Base-by-base conservation (phyloP, 2,329 filamentous ascomycete species). In the Colletotrichum australisinense region DNA sequence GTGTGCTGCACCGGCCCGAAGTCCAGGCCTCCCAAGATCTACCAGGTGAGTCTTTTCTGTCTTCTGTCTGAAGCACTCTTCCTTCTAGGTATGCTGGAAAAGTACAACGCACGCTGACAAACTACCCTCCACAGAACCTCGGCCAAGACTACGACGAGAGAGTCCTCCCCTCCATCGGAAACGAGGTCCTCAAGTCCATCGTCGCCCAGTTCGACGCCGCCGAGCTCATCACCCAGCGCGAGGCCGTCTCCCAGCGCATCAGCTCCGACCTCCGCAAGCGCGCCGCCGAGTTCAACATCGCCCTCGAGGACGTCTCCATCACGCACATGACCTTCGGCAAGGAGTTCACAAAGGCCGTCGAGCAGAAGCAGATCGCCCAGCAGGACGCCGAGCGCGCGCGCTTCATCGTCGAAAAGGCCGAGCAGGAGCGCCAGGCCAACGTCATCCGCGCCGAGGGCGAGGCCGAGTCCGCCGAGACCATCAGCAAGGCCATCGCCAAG, bases 241-340 rank as follows among this genome's bases (percentile, higher is more conserved):
- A 99, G 87, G 95, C 96, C 76, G 97, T 99, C 79, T 96, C 93
- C 76, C 93, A 98, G 85, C 94, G 95, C 80, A 99, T 99, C 88
- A 95, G 94, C 74, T 89, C 90, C 78, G 97, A 99, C 83, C 92
- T 99, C 63, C 93, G 97, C 81, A 95, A 93, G 87, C 95, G 97
- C 80, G 97, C 97, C 60, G 88, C 93, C 80, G 97, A 99, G 85
- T 99, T 99, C 92, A 98, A 99, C 89, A 99, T 99, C 81, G 95
- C 95, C 32, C 94, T 99, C 67, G 97, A 99, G 86, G 97, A 99
- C 81, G 97, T 99, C 74, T 97, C 95, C 81, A 99, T 99, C 85
- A 99, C 97, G 75, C 97, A 99, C 90, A 99, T 99, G 97, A 99
- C 97, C 66, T 99, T 99, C 83, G 97, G 97, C 78, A 96, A 96